Evolutionary conservation across 78 protist species (phyloP).

Genomic region (Dictyostelium citrinum): DNA sequence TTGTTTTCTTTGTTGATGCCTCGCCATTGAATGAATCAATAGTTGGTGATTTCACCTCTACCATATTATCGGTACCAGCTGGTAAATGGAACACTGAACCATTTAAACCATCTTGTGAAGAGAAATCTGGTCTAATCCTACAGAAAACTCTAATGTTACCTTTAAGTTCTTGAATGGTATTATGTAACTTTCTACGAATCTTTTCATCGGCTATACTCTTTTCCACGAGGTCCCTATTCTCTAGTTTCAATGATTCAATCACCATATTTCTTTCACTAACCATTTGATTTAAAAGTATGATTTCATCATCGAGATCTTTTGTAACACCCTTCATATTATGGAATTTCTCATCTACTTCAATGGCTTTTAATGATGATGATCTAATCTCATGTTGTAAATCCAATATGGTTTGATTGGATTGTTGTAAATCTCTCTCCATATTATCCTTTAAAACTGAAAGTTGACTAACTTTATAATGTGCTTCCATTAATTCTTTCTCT

Average conservation of each 20-base stretch:
- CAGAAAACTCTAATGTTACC: conserved; percentile 93
- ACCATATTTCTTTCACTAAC: not conserved
- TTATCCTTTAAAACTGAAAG: not conserved
- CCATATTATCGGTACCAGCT: not conserved
- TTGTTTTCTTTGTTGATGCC: not conserved
- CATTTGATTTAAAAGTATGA: not conserved
- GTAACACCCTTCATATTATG: not conserved
- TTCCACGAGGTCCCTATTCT: not conserved
- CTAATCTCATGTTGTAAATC: not conserved
- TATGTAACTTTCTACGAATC: conserved; percentile 50
- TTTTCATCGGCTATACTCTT: conserved; percentile 55
- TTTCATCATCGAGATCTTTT: not conserved
- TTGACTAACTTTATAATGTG: not conserved
- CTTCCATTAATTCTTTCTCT: not conserved
- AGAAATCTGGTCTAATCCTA: conserved; percentile 84
- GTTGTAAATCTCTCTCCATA: not conserved
- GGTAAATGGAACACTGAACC: not conserved
- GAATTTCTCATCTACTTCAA: not conserved
- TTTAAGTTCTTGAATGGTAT: conserved; percentile 80
- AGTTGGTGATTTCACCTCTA: not conserved
- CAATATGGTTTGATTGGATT: not conserved
- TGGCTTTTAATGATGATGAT: not conserved
- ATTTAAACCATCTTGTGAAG: not conserved
- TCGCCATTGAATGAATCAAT: not conserved
- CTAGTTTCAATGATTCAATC: not conserved